These are phyloP conservation scores for Penicillium odoratum DNA, from an alignment of 495 filamentous ascomycete genomes.

Conservation along the genomic window DNA sequence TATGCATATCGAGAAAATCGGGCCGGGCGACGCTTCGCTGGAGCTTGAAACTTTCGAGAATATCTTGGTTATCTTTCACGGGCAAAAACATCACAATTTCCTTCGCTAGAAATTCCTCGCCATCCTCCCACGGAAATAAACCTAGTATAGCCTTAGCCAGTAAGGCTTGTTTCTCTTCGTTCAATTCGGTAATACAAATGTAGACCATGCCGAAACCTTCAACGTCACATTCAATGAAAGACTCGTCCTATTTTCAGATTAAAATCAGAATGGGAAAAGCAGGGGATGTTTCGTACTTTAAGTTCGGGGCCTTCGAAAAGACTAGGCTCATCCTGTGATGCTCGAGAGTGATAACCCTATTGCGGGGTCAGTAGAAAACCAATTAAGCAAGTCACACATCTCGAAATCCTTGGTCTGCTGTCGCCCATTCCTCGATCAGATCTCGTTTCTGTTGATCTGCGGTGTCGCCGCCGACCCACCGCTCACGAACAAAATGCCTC, in stretches of 20 bases:
- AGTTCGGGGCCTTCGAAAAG: constrained; percentile 8
- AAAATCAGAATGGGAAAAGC: not conserved
- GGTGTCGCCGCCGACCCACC: constrained; percentile 11
- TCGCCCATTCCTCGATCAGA: constrained; percentile 15
- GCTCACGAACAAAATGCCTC: constrained; percentile 13
- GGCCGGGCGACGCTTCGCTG: constrained; percentile 17
- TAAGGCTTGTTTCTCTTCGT: constrained; percentile 10
- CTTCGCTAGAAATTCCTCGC: constrained; percentile 1
- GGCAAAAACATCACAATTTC: constrained; percentile 4
- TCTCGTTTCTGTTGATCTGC: constrained; percentile 17
- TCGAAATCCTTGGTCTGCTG: constrained; percentile 19
- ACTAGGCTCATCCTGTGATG: constrained; percentile 12
- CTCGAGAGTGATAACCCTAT: constrained; percentile 18
- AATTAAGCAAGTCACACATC: constrained; percentile 9
- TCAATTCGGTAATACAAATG: constrained; percentile 9
- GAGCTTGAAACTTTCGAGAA: constrained; percentile 15
- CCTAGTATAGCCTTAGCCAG: constrained; percentile 9
- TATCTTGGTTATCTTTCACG: constrained; percentile 10
- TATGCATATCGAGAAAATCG: constrained; percentile 17
- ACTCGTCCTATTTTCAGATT: constrained; percentile 4
- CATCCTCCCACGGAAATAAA: constrained; percentile 11
- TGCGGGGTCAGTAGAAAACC: constrained; percentile 1
- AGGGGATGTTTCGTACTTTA: constrained; percentile 4
- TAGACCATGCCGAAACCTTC: constrained; percentile 4
- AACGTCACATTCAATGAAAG: constrained; percentile 3